These are phyloP conservation scores for Sanguinoderma infundibulare DNA, from an alignment of 1,284 basidiomycete genomes.

Conservation along the genomic window DNA sequence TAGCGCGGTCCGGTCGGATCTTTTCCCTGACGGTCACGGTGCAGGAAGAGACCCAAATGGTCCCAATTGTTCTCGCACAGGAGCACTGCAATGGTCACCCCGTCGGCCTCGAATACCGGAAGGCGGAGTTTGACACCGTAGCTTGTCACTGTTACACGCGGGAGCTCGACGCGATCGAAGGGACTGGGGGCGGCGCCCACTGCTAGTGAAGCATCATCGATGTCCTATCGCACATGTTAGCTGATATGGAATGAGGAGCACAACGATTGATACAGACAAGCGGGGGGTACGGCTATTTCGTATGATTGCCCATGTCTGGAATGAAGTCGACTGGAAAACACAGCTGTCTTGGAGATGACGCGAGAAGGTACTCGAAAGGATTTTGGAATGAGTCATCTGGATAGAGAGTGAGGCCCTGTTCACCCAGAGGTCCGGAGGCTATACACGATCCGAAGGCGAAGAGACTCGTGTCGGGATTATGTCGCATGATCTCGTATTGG, in stretches of 20 bases:
- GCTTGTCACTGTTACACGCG: background rate
- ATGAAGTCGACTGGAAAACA: no score
- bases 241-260: background rate
- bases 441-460: background rate
- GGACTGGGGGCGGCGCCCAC: background rate
- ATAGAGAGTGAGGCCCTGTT: background rate
- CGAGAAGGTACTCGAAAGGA: no score
- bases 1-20: background rate
- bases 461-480: background rate
- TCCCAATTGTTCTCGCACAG: background rate
- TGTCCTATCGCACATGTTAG: background rate
- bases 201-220: background rate
- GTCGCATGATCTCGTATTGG: constrained; percentile 4
- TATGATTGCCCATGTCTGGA: no score
- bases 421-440: background rate
- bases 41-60: background rate
- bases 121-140: background rate
- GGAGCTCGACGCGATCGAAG: background rate
- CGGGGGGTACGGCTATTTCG: no score
- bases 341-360: no score
- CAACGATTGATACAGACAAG: background rate
- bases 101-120: background rate
- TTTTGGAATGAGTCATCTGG: no score
- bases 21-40: background rate
- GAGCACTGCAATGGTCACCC: background rate